Evolutionary conservation across 1,284 basidiomycete species (phyloP).

Genomic region (Wolfiporia cocos): DNA sequence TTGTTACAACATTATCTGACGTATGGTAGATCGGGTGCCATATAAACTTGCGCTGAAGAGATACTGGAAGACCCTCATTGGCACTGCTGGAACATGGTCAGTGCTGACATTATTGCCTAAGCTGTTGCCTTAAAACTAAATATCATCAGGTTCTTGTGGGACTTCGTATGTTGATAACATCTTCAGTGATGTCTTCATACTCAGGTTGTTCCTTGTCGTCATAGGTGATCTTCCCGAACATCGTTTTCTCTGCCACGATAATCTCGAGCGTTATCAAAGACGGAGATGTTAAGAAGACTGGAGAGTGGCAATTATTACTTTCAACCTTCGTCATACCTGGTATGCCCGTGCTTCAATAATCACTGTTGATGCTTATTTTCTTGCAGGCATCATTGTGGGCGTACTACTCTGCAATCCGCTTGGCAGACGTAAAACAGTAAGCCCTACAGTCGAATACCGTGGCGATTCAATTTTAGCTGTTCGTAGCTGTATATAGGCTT

Average conservation of each 20-base stretch:
- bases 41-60: slow-evolving; percentile 55
- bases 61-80: slow-evolving; percentile 67
- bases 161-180: slow-evolving; percentile 42
- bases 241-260: slow-evolving; percentile 59
- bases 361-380: background rate
- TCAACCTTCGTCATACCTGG: slow-evolving; percentile 66
- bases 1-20: slow-evolving; percentile 2
- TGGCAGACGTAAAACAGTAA: slow-evolving; percentile 55
- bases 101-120: slow-evolving; percentile 12
- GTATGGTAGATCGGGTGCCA: slow-evolving; percentile 45
- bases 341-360: background rate
- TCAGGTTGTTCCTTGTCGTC: background rate
- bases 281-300: slow-evolving; percentile 48
- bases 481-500: slow-evolving; percentile 7
- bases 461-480: background rate
- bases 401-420: slow-evolving; percentile 58
- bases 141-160: slow-evolving; percentile 61
- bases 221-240: slow-evolving; percentile 68
- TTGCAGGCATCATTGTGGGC: slow-evolving; percentile 41
- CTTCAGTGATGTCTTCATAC: no score
- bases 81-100: slow-evolving; percentile 68
- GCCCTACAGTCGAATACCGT: slow-evolving; percentile 11
- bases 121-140: background rate
- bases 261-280: slow-evolving; percentile 51
- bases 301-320: slow-evolving; percentile 70